Percentiles rank a stretch among this genome's conserved stretches.
These are phyloP conservation scores for Erysimum cheiri DNA, from an alignment of 441 rosid genomes.

Conservation along the genomic window DNA sequence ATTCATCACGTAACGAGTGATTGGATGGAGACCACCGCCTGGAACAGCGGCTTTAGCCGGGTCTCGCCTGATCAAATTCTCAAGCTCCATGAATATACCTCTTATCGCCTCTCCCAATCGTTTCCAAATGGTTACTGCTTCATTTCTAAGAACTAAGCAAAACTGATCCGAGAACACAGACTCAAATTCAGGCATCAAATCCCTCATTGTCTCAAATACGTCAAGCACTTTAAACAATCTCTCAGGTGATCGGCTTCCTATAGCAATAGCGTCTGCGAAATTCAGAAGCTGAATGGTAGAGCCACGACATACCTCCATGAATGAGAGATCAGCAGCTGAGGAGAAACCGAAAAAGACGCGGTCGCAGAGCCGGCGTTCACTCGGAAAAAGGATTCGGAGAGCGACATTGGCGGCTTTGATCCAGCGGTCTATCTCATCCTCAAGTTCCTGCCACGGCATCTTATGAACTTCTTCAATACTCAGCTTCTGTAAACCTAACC, in stretches of 20 bases:
- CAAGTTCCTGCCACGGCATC: conserved; percentile 79
- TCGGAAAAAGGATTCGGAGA: conserved; percentile 82
- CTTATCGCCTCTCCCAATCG: conserved; percentile 78
- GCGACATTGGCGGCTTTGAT: conserved; percentile 79
- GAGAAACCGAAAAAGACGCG: conserved; percentile 79
- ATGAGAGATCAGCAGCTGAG: conserved; percentile 75
- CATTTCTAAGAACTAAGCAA: conserved; percentile 74
- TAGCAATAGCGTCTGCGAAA: conserved; percentile 82
- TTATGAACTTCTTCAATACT: conserved; percentile 87
- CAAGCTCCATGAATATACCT: conserved; percentile 93
- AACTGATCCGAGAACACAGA: conserved; percentile 74
- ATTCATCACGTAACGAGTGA: conserved; percentile 94
- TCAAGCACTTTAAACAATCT: conserved; percentile 85
- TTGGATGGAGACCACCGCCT: conserved; percentile 85
- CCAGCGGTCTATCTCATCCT: conserved; percentile 90
- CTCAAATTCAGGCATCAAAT: conserved; percentile 83
- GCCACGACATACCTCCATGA: conserved; percentile 95
- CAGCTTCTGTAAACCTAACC: conserved; percentile 79
- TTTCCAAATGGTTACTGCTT: conserved; percentile 77
- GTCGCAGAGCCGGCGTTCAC: conserved; percentile 91
- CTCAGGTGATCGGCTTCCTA: conserved; percentile 85
- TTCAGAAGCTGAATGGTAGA: conserved; percentile 72
- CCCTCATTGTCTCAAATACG: conserved; percentile 82
- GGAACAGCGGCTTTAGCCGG: conserved; percentile 84
- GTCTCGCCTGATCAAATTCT: conserved; percentile 85